Evolutionary conservation across 2,329 filamentous ascomycete genomes (phyloP), one percentile per base, ranked within the genome.

Genomic region (Exophiala bonariae): DNA sequence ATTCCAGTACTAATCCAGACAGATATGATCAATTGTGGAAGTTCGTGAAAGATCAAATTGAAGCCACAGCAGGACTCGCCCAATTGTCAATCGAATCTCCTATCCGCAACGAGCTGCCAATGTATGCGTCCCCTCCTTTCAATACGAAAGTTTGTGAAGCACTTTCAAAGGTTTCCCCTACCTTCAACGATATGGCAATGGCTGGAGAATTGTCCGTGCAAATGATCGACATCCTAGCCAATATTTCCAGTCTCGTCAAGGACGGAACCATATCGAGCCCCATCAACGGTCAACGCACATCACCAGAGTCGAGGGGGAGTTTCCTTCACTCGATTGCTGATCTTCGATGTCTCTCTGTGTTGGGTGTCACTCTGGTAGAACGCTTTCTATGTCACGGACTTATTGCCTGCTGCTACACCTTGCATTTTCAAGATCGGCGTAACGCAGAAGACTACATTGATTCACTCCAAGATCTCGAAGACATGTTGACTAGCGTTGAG

Each of bases 101-200:
- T 11, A 17, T 54, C 34, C 46, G 41, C 4, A 54, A 49, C 47
- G 47, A 47, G 10, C 34, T 54, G n/a, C 50, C 50, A 3, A 18
- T 50, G 16, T 54, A 54, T 22, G 41, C 50, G 7, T 49, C 46
- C 9, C 47, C 47, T 16, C 50, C 50, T 1, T 54, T 54, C 43
- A 46, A 38, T 32, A 46, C 33, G 30, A 47, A 48, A 18, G 28
- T 47, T 18, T 47, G 46, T 40, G 50, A 46, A 31, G 38, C 50
- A 9, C 41, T 54, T n/a, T 50, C 50, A 11, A 49, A 49, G 35
- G 47, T 54, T 6, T 43, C 50, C 7, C 36, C 46, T 9, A 36
- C 42, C 1, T 54, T 54, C 32, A 54, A 49, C 40, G 44, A 54
- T 31, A 44, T 54, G 46, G 50, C 50, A 16, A 31, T 54, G 37